A percentile compares a stretch with the other conserved stretches of the same genome.
phyloP scores from a whole-genome alignment of 2,329 filamentous ascomycete species.

The Talaromyces sp. region DNA sequence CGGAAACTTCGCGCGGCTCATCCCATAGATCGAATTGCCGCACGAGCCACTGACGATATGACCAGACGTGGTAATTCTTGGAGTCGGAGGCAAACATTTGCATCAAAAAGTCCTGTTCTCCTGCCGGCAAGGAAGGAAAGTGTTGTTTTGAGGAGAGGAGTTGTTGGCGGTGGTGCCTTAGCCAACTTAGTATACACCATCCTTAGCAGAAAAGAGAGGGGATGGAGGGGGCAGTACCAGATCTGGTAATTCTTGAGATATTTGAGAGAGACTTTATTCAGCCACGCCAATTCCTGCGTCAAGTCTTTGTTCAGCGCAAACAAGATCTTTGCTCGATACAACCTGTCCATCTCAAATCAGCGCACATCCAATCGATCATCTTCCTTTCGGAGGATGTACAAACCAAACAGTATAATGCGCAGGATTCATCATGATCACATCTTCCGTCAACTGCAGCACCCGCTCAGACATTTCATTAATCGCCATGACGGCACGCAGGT shows the following conservation, averaged over 20 bases:
- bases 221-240: slow-evolving; percentile 52
- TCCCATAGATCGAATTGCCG: slow-evolving; percentile 58
- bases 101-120: slow-evolving; percentile 71
- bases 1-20: slow-evolving; percentile 59
- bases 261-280: slow-evolving; percentile 75
- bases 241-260: slow-evolving; percentile 99
- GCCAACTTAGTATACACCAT: no score
- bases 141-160: slow-evolving; percentile 47
- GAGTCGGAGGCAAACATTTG: slow-evolving; percentile 79
- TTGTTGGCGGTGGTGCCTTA: slow-evolving; percentile 58
- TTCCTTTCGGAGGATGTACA: slow-evolving; percentile 20
- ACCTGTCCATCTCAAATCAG: slow-evolving; percentile 42
- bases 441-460: slow-evolving; percentile 75
- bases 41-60: slow-evolving; percentile 79
- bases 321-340: slow-evolving; percentile 82
- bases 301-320: slow-evolving; percentile 63
- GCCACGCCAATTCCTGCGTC: slow-evolving; percentile 72
- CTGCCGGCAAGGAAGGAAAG: slow-evolving; percentile 55
- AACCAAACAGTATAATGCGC: slow-evolving; percentile 97
- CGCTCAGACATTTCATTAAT: slow-evolving; percentile 76
- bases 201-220: background rate
- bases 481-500: slow-evolving; percentile 91
- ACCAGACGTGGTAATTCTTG: slow-evolving; percentile 99
- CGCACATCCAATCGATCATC: background rate
- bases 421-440: slow-evolving; percentile 88